Base-by-base conservation (phyloP, 2,329 filamentous ascomycete genomes). In the Alternaria sp. region DNA sequence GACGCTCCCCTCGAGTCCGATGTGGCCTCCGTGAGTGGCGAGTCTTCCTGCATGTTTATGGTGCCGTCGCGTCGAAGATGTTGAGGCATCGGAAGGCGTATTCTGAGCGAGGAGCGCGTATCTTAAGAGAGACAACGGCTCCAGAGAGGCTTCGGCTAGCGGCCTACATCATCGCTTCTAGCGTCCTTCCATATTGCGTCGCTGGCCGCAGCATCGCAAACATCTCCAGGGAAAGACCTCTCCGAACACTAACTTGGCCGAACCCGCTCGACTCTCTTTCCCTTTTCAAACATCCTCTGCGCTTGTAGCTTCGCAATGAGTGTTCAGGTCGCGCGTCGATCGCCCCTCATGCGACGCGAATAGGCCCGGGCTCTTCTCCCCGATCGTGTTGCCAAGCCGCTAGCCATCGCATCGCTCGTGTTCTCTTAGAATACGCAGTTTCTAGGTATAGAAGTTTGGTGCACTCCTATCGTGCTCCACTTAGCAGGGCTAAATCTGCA, bases 1-100 rank as follows among this genome's bases (percentile, higher is more conserved):
- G 45, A 55, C 32, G 2, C 32, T 36, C 32, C 32, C 14, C 32
- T 36, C 32, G 5, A 16, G 40, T 27, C 57, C 41, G 48, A 54
- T 18, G 34, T 62, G 28, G 3, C 41, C 30, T 53, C 63, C n/a
- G 66, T 65, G 16, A 59, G 32, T 44, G 66, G 64, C n/a, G 64
- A 68, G 5, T 68, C 62, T 52, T 65, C 60, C 40, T 68, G 64
- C 66, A 67, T 68, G 16, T 44, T 51, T 25, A 11, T 27, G 50
- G 14, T 52, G 38, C 12, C 27, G 32, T 36, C n/a, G 34, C 18
- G 32, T 36, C 36, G 34, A 53, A 20, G 30, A 34, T 11, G 12
- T n/a, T 46, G 41, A 48, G 25, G 25, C n/a, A 16, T 11, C 27
- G 8, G 20, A 12, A 16, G 18, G 34, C 50, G 50, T 53, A 53